phyloP scores from a whole-genome alignment of 108 stramenopile genomes.

The Ochromonas danica region DNA sequence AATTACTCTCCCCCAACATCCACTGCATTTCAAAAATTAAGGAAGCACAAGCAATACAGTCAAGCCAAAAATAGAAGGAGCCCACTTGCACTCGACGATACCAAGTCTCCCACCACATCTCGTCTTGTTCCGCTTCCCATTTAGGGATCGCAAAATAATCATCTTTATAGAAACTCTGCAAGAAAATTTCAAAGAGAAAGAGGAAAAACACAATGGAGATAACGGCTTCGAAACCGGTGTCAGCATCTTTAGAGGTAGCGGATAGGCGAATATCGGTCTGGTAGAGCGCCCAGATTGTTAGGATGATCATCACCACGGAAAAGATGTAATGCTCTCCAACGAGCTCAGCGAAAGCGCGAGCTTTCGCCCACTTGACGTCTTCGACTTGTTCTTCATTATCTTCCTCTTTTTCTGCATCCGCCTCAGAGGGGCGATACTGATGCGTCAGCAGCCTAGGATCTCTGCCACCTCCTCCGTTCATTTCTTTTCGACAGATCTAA shows the following conservation, averaged over 20 bases:
- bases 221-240: constrained; percentile 50
- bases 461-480: no score
- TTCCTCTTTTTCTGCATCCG: no score
- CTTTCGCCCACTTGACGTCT: no score
- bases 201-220: constrained; percentile 57
- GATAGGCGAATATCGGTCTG: constrained; percentile 58
- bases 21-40: constrained; percentile 41
- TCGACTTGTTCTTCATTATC: no score
- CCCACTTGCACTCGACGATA: constrained; percentile 33
- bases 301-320: constrained; percentile 58
- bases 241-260: constrained; percentile 47
- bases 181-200: constrained; percentile 59
- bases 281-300: constrained; percentile 64
- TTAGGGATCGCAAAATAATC: constrained; percentile 33
- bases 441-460: no score
- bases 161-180: constrained; percentile 41
- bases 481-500: no score
- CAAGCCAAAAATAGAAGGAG: constrained; percentile 73
- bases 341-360: no score
- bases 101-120: background rate
- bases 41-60: constrained; percentile 64
- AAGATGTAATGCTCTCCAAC: no score
- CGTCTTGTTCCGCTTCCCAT: background rate
- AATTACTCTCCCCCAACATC: constrained; percentile 3
- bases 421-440: no score